Conservation (phyloP, 2,329 filamentous ascomycete genomes). For the Lecanicillium sp. region DNA sequence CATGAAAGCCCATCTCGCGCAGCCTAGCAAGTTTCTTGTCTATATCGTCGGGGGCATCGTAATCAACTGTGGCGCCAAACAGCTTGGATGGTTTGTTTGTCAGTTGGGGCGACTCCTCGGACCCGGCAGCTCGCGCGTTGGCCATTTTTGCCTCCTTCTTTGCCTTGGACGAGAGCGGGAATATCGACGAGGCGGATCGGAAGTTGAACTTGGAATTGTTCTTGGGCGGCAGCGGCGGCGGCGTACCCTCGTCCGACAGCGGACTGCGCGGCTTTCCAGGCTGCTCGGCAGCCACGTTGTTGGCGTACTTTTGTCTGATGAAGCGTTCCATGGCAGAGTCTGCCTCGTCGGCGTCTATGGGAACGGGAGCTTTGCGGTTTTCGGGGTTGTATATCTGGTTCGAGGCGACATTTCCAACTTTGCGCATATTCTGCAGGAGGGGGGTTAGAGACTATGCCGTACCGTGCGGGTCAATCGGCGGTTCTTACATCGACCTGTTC, state of each 20-base stretch:
- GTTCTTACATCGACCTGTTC: conserved; percentile 86
- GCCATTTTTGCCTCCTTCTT: conserved; percentile 42
- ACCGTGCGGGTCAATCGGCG: neutral
- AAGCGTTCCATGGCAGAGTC: conserved; percentile 94
- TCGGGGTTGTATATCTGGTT: conserved; percentile 88
- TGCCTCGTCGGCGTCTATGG: conserved; percentile 84
- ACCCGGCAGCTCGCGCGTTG: conserved; percentile 19
- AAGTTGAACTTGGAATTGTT: conserved; percentile 56
- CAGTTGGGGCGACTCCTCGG: conserved; percentile 27
- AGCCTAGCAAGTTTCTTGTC: conserved; percentile 72
- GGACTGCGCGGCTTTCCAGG: conserved; percentile 35
- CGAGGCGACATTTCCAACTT: conserved; percentile 75
- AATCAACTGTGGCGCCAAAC: conserved; percentile 62
- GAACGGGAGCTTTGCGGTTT: conserved; percentile 74
- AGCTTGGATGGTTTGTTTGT: conserved; percentile 59
- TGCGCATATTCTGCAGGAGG: conserved; percentile 73
- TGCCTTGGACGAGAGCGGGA: conserved; percentile 53
- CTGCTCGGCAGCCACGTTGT: conserved; percentile 31
- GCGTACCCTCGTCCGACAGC: conserved; percentile 48
- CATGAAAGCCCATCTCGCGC: conserved; percentile 85
- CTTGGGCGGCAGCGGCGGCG: conserved; percentile 56
- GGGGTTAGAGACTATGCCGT: conserved; percentile 2
- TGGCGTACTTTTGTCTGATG: conserved; percentile 89
- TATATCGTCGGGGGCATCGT: conserved; percentile 47
- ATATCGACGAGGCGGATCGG: conserved; percentile 58